Conservation (phyloP, 1,139 yeast species). For the Scheffersomyces insectosa region DNA sequence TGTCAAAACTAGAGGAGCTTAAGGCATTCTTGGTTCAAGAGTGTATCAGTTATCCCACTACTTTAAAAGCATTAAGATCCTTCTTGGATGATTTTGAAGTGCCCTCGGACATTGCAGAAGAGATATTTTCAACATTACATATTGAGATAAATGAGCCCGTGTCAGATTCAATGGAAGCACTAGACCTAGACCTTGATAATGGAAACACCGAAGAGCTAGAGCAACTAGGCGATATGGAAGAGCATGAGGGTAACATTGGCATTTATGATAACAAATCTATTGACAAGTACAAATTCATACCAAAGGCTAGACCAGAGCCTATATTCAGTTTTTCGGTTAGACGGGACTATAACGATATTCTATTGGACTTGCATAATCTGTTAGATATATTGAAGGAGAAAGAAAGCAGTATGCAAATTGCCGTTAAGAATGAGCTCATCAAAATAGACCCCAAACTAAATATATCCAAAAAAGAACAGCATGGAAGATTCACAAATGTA, state of each 20-base stretch:
- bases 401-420: constrained; percentile 22
- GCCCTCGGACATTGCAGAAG: constrained; percentile 28
- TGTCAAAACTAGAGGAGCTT: constrained; percentile 26
- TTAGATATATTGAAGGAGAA: constrained; percentile 27
- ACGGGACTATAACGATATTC: constrained; percentile 26
- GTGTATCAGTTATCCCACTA: constrained; percentile 10
- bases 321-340: constrained; percentile 26
- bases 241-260: constrained; percentile 8
- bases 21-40: constrained; percentile 21
- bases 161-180: background rate
- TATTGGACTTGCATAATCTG: constrained; percentile 32
- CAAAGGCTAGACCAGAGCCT: constrained; percentile 5
- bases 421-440: constrained; percentile 20
- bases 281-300: constrained; percentile 18
- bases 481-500: constrained; percentile 34
- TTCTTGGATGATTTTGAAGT: constrained; percentile 28
- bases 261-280: constrained; percentile 20
- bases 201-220: constrained; percentile 1
- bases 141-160: constrained; percentile 10
- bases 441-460: constrained; percentile 31
- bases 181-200: background rate
- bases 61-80: constrained; percentile 7
- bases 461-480: constrained; percentile 28
- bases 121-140: constrained; percentile 29
- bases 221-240: constrained; percentile 7